Conservation (phyloP, 306 rosid species). For the Purshia tridentata region DNA sequence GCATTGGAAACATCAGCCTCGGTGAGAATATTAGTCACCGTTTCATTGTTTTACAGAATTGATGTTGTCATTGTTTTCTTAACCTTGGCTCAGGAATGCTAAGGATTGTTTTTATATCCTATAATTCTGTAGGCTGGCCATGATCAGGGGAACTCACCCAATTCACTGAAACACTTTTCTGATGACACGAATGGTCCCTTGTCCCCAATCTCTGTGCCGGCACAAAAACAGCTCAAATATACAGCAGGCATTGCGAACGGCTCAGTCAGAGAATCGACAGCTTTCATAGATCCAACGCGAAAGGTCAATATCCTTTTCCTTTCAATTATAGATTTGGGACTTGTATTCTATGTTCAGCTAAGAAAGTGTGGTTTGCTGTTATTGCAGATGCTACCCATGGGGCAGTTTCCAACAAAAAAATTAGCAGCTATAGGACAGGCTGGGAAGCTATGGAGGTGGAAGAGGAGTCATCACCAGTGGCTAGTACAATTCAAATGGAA, state of each 20-base stretch:
- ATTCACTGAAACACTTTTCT: slow-evolving; percentile 56
- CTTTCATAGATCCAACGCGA: slow-evolving; percentile 68
- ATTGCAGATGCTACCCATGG: slow-evolving; percentile 85
- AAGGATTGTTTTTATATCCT: slow-evolving; percentile 12
- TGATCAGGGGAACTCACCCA: slow-evolving; percentile 65
- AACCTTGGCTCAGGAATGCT: neutral
- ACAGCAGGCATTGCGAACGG: slow-evolving; percentile 88
- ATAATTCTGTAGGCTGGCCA: slow-evolving; percentile 27
- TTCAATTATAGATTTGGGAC: slow-evolving; percentile 19
- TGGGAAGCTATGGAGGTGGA: slow-evolving; percentile 99
- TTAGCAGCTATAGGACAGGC: slow-evolving; percentile 76
- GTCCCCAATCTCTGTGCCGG: slow-evolving; percentile 78
- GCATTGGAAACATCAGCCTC: slow-evolving; percentile 75
- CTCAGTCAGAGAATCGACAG: slow-evolving; percentile 62
- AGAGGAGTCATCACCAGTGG: slow-evolving; percentile 99
- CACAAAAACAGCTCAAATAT: slow-evolving; percentile 80
- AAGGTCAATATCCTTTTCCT: slow-evolving; percentile 51
- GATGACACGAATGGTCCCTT: slow-evolving; percentile 68
- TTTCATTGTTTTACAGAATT: neutral
- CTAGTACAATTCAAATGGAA: slow-evolving; percentile 94
- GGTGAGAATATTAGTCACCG: slow-evolving; percentile 44
- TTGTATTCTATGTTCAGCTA: slow-evolving; percentile 25
- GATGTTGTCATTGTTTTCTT: neutral
- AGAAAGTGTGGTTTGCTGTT: slow-evolving; percentile 30
- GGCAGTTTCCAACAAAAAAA: slow-evolving; percentile 79